Base-by-base conservation (phyloP, 371 early-diverging fungal genomes). In the Syncephalastrum contaminatum region DNA sequence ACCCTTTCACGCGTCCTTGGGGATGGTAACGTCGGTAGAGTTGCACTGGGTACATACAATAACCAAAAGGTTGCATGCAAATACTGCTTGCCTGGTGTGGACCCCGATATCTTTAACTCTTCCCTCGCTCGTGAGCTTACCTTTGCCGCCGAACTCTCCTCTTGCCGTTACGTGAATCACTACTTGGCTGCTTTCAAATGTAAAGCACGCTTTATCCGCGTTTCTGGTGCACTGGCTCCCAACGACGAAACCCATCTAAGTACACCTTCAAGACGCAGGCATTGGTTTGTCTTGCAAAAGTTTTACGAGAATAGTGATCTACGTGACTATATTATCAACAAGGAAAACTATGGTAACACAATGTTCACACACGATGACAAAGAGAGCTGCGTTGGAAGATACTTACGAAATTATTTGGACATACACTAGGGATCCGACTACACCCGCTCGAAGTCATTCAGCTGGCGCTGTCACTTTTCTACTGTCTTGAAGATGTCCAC, bases 401-500 rank as follows among this genome's bases (percentile, higher is more conserved):
- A 40, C 24, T 42, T 5, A 52, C 25, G 13, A 30, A 8, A 19
- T 22, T 55, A 48, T 19, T 24, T 43, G 22, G 14, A 41, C 25
- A 24, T 13, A 46, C 7, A 24, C 16, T 46, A 55, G 55, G 46
- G 20, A 19, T 15, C 12, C 46, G 18, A 12, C 45, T 75, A 16
- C 59, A 60, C 14, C 64, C 63, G 1, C 43, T 49, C 20, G 72
- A 75, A 24, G 65, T 67, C 4, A 20, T 71, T 1, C 64, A 69
- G 10, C 60, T 69, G 4, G 58, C 62, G 4, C 56, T 72, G 4
- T 64, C 67, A 21, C 46, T 75, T 14, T 72, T 72, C 45, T 53
- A 72, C 2, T 67, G 69, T 7, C 55, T 75, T 4, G 48, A 52
- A 18, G 72, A 75, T 27, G 62, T 66, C 10, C 75, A 75, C 45